A percentile compares a stretch with the other conserved stretches of the same genome.
Evolutionary conservation across 1,284 basidiomycete species (phyloP).

Genomic region (Ceratobasidium papillatum): DNA sequence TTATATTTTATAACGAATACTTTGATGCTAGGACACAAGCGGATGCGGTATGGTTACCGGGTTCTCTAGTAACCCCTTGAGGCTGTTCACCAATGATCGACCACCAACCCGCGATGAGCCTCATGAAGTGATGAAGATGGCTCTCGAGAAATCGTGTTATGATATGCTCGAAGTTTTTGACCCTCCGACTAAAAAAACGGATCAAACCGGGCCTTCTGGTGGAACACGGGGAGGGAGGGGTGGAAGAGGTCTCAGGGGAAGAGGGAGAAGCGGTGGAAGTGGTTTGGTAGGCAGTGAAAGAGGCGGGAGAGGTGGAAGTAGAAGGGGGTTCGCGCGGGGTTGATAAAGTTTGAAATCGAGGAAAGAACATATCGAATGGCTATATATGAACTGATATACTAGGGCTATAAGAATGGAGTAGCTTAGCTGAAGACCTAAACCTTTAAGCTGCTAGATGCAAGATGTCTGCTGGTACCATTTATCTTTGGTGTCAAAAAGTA

Average conservation of each 20-base stretch:
- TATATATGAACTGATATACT: too few relatives aligned
- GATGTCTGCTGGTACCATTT: too few relatives aligned
- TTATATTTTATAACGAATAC: neutral
- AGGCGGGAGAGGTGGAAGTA: neutral
- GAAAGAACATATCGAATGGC: neutral
- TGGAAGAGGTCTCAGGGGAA: neutral
- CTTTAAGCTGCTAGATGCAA: too few relatives aligned
- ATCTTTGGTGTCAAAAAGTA: too few relatives aligned
- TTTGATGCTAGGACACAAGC: slow-evolving; percentile 46
- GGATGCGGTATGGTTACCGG: slow-evolving; percentile 74
- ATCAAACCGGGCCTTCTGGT: neutral
- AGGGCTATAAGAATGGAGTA: too few relatives aligned
- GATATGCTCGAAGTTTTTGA: slow-evolving; percentile 50
- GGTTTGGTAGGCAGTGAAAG: neutral
- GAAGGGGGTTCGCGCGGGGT: neutral
- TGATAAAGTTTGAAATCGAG: neutral
- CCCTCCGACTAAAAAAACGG: slow-evolving; percentile 28
- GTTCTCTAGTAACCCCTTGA: slow-evolving; percentile 73
- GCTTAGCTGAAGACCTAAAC: too few relatives aligned
- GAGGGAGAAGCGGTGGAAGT: neutral
- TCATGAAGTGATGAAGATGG: slow-evolving; percentile 60
- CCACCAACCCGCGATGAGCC: slow-evolving; percentile 46
- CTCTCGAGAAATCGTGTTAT: slow-evolving; percentile 60
- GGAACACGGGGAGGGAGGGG: neutral
- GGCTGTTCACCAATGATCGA: slow-evolving; percentile 69